Evolutionary conservation across 1,284 basidiomycete genomes (phyloP).

Genomic region (Puccinia hordei): DNA sequence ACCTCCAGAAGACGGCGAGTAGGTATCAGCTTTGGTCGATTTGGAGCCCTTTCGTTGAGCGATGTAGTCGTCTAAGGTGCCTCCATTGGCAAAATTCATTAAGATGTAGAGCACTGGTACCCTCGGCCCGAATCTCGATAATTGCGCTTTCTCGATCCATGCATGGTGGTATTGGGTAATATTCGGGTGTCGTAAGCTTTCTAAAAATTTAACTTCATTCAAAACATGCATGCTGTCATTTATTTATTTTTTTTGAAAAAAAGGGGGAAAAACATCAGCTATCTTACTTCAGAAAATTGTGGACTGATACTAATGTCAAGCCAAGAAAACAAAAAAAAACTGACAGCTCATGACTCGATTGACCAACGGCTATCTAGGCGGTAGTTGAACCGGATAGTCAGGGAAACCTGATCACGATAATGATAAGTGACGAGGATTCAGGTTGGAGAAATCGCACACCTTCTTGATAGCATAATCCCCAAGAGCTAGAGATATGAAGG

Average conservation of each 20-base stretch:
- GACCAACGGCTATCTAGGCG: conserved; percentile 46
- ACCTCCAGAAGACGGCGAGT: not conserved
- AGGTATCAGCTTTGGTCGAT: not conserved
- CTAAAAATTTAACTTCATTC: conserved; percentile 73
- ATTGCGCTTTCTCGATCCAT: conserved; percentile 72
- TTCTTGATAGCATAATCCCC: conserved; percentile 47
- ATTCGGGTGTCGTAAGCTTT: conserved; percentile 83
- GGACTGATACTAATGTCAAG: no score
- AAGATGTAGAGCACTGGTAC: conserved; percentile 58
- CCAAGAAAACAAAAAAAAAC: conserved; percentile 52
- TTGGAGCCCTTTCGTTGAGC: conserved; percentile 24
- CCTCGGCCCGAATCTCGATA: conserved; percentile 54
- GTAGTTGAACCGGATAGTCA: not conserved
- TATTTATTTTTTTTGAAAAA: no score
- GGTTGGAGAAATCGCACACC: not conserved
- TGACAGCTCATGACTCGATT: conserved; percentile 44
- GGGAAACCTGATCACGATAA: not conserved
- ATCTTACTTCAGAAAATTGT: no score
- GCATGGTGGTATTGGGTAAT: conserved; percentile 93
- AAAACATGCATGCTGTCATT: conserved; percentile 51
- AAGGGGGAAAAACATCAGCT: no score
- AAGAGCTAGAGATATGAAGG: not conserved
- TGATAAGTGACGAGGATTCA: not conserved
- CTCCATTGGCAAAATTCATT: conserved; percentile 59
- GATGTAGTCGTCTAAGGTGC: conserved; percentile 57